These are phyloP conservation scores for Metschnikowia henanensis DNA, from an alignment of 805 yeast genomes.

Conservation along the genomic window DNA sequence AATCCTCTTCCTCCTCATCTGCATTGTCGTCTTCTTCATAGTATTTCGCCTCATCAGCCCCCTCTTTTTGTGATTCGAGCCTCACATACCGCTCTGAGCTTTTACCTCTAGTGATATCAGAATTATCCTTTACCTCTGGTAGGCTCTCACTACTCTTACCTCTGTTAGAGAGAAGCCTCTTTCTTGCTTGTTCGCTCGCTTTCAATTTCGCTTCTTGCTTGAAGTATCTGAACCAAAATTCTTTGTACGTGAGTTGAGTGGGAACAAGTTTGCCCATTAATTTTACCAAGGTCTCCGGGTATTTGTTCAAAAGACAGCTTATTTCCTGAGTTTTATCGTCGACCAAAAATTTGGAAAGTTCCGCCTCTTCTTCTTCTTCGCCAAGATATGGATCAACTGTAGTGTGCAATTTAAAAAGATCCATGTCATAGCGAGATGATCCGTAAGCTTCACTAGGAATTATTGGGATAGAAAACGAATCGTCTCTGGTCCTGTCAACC, in stretches of 20 bases:
- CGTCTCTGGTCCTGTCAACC: conserved; percentile 14
- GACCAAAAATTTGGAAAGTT: conserved; percentile 34
- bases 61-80: neutral
- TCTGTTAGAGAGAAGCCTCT: conserved; percentile 48
- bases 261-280: conserved; percentile 71
- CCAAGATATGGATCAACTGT: conserved; percentile 21
- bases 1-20: conserved; percentile 36
- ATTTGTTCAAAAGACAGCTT: conserved; percentile 44
- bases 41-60: conserved; percentile 37
- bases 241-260: conserved; percentile 50
- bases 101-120: too few species aligned
- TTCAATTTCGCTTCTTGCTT: conserved; percentile 51
- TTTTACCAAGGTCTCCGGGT: conserved; percentile 48
- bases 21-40: conserved; percentile 54
- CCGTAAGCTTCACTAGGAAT: conserved; percentile 31
- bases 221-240: conserved; percentile 79
- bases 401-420: conserved; percentile 41
- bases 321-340: conserved; percentile 53
- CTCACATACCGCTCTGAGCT: neutral
- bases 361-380: conserved; percentile 16
- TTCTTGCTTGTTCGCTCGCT: conserved; percentile 64
- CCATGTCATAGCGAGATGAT: conserved; percentile 38
- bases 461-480: conserved; percentile 12
- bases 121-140: neutral
- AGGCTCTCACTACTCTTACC: conserved; percentile 24